Percentiles rank a stretch among this genome's conserved stretches.
Evolutionary conservation across 1,139 yeast species (phyloP).

Genomic region (Geotrichum candidum): DNA sequence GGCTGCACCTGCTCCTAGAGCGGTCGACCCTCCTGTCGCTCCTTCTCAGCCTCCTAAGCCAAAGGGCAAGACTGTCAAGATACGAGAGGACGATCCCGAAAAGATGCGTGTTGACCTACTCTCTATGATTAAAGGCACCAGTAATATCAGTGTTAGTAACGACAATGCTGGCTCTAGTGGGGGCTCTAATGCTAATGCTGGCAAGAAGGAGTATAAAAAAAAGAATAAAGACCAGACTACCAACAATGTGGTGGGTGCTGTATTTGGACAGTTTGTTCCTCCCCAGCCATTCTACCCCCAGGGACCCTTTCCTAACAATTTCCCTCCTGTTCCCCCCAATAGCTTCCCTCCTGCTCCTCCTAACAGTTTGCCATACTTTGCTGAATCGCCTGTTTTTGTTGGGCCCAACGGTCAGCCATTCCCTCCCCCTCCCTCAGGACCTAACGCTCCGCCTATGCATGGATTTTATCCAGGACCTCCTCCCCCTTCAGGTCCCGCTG

Average conservation of each 20-base stretch:
- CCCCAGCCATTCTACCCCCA: constrained; percentile 28
- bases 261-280: constrained; percentile 33
- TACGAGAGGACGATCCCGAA: constrained; percentile 17
- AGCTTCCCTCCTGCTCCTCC: constrained; percentile 27
- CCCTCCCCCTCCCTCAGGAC: constrained; percentile 17
- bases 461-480: constrained; percentile 21
- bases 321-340: constrained; percentile 25
- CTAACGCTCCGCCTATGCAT: constrained; percentile 22
- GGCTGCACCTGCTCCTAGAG: constrained; percentile 1
- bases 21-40: constrained; percentile 3
- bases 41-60: constrained; percentile 9
- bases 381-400: constrained; percentile 22
- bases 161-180: constrained; percentile 20
- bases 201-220: constrained; percentile 34
- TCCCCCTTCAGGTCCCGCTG: constrained; percentile 25
- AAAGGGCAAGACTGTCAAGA: constrained; percentile 1
- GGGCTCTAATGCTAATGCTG: constrained; percentile 20
- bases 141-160: constrained; percentile 20
- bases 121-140: constrained; percentile 37
- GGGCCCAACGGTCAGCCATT: constrained; percentile 18
- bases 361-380: constrained; percentile 20
- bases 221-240: constrained; percentile 30
- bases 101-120: constrained; percentile 38
- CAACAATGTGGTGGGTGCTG: constrained; percentile 44
- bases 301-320: neutral